Conservation (phyloP, 140 eudicot species). For the Artemisia princeps region DNA sequence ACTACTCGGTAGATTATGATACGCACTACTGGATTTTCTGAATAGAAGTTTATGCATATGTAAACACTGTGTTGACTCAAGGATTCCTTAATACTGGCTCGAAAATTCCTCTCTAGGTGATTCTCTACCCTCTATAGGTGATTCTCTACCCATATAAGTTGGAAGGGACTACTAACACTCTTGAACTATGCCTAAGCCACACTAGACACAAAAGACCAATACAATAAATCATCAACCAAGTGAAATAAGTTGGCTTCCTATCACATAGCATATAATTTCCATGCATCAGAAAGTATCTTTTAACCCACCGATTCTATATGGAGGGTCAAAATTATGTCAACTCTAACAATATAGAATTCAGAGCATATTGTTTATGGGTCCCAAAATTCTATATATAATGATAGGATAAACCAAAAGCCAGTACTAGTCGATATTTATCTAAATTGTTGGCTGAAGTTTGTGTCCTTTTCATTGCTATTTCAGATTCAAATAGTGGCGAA, state of each 20-base stretch:
- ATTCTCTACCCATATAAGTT: too few relatives aligned
- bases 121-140: too few relatives aligned
- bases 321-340: background rate
- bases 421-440: background rate
- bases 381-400: background rate
- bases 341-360: background rate
- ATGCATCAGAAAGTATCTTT: background rate
- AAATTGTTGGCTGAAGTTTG: slow-evolving; percentile 1
- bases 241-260: background rate
- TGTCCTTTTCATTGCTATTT: slow-evolving; percentile 12
- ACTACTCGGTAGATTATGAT: too few relatives aligned
- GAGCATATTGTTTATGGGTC: background rate
- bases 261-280: background rate
- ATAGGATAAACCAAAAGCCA: background rate
- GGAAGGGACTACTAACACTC: background rate
- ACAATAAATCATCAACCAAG: background rate
- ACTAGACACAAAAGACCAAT: background rate
- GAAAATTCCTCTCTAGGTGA: too few relatives aligned
- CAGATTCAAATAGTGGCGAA: slow-evolving; percentile 69
- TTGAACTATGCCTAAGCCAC: too few relatives aligned
- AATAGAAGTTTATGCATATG: too few relatives aligned
- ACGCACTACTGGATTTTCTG: too few relatives aligned
- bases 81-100: too few relatives aligned
- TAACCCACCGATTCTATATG: background rate
- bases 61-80: too few relatives aligned